Evolutionary conservation across 1,284 basidiomycete genomes (phyloP), one percentile per base, ranked within the genome.

Genomic region (Amylostereum areolatum): DNA sequence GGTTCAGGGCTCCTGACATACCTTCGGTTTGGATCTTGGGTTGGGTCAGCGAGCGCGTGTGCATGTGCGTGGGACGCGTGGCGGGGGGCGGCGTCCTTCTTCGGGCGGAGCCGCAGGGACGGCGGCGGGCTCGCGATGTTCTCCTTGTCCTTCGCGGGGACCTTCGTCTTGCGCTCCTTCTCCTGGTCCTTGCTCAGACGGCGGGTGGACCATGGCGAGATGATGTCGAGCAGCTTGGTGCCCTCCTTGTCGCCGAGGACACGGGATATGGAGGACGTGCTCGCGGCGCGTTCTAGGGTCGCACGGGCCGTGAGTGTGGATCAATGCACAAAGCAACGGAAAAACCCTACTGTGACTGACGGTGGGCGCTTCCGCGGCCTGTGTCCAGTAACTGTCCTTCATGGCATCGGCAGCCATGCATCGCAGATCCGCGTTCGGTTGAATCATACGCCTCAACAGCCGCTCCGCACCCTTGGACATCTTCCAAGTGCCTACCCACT

Each of bases 401-500:
- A 89, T 77, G 0, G 81, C 81, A 47, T 84, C 75, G 1, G 68
- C 64, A 3, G 88, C 82, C 1, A 78, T 86, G 57, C 81, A 83
- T 2, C 90, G 75, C 37, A 83, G 59, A 53, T 87, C 83, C 9
- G 85, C 83, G 59, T 87, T 85, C 2, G 89, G 87, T 9, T 79
- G 70, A 30, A 91, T 75, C 91, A 93, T 92, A 46, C 80, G 70
- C 24, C 77, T 74, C 6, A 93, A 66, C 49, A 92, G 71, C 52
- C 72, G 74, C 65, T 91, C 88, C 47, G 75, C 66, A 55, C 73
- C 67, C 47, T 74, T 73, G 2, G 85, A 84, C 73, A 93, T 84
- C 47, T 77, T 73, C 78, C 83, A 94, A 31, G 65, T 74, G 40
- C 85, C 92, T n/a, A 91, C 74, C 90, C 94, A 96, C 58, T 81